Percentiles rank a stretch among this genome's conserved stretches.
These are phyloP conservation scores for Trichoderma simmonsii DNA, from an alignment of 2,329 filamentous ascomycete genomes.

Conservation along the genomic window DNA sequence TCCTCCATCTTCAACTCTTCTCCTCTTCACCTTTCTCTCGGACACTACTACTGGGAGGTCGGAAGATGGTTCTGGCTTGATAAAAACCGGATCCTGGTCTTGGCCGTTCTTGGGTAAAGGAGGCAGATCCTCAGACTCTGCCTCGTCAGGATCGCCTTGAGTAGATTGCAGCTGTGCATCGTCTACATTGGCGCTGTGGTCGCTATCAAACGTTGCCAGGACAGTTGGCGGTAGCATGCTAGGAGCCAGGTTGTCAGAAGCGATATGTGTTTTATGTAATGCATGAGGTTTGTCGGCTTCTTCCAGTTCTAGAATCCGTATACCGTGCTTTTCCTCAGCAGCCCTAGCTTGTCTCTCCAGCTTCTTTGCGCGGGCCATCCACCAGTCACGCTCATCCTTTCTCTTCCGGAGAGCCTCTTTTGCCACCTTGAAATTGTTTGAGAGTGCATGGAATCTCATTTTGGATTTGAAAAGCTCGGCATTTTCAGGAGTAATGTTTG, in stretches of 20 bases:
- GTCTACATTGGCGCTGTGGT: slow-evolving; percentile 12
- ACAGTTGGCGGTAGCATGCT: neutral
- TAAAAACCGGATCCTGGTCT: slow-evolving; percentile 14
- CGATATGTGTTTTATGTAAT: slow-evolving; percentile 17
- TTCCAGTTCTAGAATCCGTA: slow-evolving; percentile 29
- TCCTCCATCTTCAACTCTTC: slow-evolving; percentile 36
- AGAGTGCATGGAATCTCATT: slow-evolving; percentile 41
- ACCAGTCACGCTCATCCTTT: slow-evolving; percentile 42
- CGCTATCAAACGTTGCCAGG: slow-evolving; percentile 16
- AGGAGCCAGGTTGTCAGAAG: slow-evolving; percentile 20
- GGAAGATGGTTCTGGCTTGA: slow-evolving; percentile 55
- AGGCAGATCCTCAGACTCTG: slow-evolving; percentile 25
- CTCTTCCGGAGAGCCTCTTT: slow-evolving; percentile 39
- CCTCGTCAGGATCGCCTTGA: slow-evolving; percentile 21
- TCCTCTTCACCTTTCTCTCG: slow-evolving; percentile 48
- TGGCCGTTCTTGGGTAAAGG: slow-evolving; percentile 20
- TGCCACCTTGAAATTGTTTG: slow-evolving; percentile 40
- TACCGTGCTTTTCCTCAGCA: slow-evolving; percentile 39
- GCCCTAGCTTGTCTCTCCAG: slow-evolving; percentile 43
- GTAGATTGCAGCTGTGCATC: slow-evolving; percentile 22
- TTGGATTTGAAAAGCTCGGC: slow-evolving; percentile 38
- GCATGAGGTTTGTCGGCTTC: neutral
- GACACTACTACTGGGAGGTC: slow-evolving; percentile 51
- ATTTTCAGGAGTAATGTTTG: neutral
- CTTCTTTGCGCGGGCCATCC: slow-evolving; percentile 44